Evolutionary conservation across 2,329 filamentous ascomycete species (phyloP).

Genomic region (Raffaelea ambrosiae): DNA sequence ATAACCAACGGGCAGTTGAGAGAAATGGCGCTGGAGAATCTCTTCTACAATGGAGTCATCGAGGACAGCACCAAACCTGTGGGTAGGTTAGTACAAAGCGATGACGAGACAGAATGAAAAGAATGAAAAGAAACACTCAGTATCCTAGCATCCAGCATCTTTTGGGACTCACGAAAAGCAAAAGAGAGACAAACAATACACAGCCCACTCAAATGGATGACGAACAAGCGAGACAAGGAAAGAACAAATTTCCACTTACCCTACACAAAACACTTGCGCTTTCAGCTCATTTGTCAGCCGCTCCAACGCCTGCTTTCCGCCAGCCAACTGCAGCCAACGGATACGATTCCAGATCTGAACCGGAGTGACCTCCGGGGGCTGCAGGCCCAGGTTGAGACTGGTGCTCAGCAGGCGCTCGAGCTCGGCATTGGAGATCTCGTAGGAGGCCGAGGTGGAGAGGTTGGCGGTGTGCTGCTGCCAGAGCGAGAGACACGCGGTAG

Average conservation of each 20-base stretch:
- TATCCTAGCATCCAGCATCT: no score
- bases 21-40: background rate
- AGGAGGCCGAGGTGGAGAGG: background rate
- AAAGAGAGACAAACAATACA: no score
- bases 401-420: background rate
- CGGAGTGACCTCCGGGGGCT: slow-evolving; percentile 1
- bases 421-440: background rate
- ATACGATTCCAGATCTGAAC: slow-evolving; percentile 3
- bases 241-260: background rate
- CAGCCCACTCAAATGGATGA: no score
- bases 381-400: background rate
- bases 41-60: background rate
- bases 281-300: background rate
- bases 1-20: background rate
- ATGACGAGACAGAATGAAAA: no score
- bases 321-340: background rate
- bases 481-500: background rate
- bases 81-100: background rate
- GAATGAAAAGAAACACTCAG: no score
- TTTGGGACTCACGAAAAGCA: no score
- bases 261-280: slow-evolving; percentile 1
- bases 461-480: slow-evolving; percentile 1
- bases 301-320: background rate
- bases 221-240: background rate
- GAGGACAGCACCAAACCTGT: background rate